Percentiles rank a stretch among this genome's conserved stretches.
These are phyloP conservation scores for Penicillium canariense DNA, from an alignment of 495 filamentous ascomycete genomes.

Conservation along the genomic window DNA sequence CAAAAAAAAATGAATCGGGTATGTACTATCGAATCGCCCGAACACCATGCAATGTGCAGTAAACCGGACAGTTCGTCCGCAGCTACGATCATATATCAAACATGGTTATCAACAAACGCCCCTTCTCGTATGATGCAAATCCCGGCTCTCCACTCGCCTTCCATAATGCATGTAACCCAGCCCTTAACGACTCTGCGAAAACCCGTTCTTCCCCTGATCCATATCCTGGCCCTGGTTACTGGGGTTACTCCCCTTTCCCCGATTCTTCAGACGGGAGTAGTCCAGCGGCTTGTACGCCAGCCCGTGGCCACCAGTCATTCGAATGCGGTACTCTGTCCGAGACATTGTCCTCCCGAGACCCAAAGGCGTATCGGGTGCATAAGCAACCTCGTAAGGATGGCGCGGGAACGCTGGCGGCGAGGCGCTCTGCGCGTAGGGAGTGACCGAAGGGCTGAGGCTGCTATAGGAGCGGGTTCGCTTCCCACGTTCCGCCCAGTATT, in stretches of 20 bases:
- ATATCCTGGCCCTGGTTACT: conserved; percentile 11
- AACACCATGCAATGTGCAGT: conserved; percentile 16
- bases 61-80: neutral
- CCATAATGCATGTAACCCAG: neutral
- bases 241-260: conserved; percentile 19
- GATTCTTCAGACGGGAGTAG: conserved; percentile 26
- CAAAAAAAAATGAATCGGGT: conserved; percentile 2
- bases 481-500: neutral
- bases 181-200: neutral
- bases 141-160: neutral
- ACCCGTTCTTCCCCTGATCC: neutral
- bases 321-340: conserved; percentile 41
- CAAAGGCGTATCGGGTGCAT: conserved; percentile 38
- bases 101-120: neutral
- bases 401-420: conserved; percentile 30
- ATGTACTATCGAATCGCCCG: conserved; percentile 7
- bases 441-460: conserved; percentile 23
- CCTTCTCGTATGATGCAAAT: neutral
- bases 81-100: neutral
- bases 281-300: conserved; percentile 43
- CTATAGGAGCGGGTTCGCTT: conserved; percentile 19
- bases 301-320: conserved; percentile 40
- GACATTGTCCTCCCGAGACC: conserved; percentile 41
- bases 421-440: conserved; percentile 25
- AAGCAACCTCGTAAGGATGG: conserved; percentile 39